Conservation (phyloP, 768 basidiomycete species). For the Lactarius indigo region DNA sequence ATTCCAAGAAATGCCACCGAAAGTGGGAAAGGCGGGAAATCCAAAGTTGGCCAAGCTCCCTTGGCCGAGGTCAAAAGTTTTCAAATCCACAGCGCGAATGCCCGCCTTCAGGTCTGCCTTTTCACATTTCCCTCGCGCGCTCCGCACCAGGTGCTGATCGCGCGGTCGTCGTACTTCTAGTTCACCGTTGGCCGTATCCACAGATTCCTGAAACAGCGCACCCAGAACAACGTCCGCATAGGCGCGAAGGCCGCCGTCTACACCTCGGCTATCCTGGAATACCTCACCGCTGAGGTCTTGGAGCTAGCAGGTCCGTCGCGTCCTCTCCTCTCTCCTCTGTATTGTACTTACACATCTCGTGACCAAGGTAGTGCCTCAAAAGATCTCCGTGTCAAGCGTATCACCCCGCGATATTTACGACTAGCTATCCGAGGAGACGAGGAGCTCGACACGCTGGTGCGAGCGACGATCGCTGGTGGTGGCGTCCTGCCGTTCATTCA, state of each 20-base stretch:
- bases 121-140: no score
- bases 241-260: slow-evolving; percentile 98
- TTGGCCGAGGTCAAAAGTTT: not conserved
- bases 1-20: not conserved
- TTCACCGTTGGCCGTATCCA: slow-evolving; percentile 98
- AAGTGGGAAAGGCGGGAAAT: slow-evolving; percentile 11
- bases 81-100: slow-evolving; percentile 15
- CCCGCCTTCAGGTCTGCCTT: slow-evolving; percentile 10
- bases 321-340: not conserved
- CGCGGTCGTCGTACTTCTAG: slow-evolving; percentile 36
- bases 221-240: slow-evolving; percentile 90
- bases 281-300: not conserved
- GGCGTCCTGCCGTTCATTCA: not conserved
- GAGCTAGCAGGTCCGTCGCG: not conserved
- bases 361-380: slow-evolving; percentile 88
- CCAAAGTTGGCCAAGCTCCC: slow-evolving; percentile 2
- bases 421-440: not conserved
- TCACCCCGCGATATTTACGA: not conserved
- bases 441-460: not conserved
- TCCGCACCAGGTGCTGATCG: not conserved
- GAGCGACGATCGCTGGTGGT: not conserved
- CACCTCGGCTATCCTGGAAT: slow-evolving; percentile 75
- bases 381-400: slow-evolving; percentile 81
- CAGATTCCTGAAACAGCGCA: slow-evolving; percentile 87
- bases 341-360: not conserved